phyloP scores from a whole-genome alignment of 2,329 filamentous ascomycete species.

The Fusarium staphyleae region DNA sequence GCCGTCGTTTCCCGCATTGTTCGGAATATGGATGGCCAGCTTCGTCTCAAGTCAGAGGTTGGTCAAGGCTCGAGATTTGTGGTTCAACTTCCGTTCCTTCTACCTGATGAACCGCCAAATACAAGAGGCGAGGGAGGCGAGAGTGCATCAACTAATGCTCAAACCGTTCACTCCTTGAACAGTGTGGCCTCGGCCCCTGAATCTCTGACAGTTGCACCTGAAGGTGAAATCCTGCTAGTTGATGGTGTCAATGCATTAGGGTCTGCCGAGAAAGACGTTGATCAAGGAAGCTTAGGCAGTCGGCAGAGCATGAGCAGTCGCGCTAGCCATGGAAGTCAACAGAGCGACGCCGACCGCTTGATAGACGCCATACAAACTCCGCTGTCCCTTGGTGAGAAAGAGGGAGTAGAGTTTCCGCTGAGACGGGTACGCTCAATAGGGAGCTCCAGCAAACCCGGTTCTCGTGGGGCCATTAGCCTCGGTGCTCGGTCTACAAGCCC shows the following conservation, averaged over 20 bases:
- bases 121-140: conserved; percentile 22
- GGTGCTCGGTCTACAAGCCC: conserved; percentile 26
- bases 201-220: conserved; percentile 42
- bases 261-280: conserved; percentile 14
- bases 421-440: conserved; percentile 20
- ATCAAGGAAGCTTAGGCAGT: conserved; percentile 33
- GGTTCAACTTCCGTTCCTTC: conserved; percentile 76
- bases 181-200: conserved; percentile 31
- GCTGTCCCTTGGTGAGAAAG: conserved; percentile 50
- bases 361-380: conserved; percentile 76
- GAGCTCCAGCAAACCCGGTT: conserved; percentile 16
- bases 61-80: conserved; percentile 84
- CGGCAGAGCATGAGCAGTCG: conserved; percentile 50
- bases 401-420: conserved; percentile 44
- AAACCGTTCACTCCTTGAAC: conserved; percentile 16
- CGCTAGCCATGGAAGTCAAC: conserved; percentile 56
- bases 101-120: conserved; percentile 55
- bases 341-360: conserved; percentile 71
- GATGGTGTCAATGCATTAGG: conserved; percentile 50
- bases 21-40: conserved; percentile 88
- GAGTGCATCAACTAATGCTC: background rate
- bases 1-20: conserved; percentile 86
- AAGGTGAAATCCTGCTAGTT: conserved; percentile 69
- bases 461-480: conserved; percentile 6
- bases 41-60: conserved; percentile 83